These are phyloP conservation scores for Lindgomyces ingoldianus DNA, from an alignment of 495 filamentous ascomycete species.

Conservation along the genomic window DNA sequence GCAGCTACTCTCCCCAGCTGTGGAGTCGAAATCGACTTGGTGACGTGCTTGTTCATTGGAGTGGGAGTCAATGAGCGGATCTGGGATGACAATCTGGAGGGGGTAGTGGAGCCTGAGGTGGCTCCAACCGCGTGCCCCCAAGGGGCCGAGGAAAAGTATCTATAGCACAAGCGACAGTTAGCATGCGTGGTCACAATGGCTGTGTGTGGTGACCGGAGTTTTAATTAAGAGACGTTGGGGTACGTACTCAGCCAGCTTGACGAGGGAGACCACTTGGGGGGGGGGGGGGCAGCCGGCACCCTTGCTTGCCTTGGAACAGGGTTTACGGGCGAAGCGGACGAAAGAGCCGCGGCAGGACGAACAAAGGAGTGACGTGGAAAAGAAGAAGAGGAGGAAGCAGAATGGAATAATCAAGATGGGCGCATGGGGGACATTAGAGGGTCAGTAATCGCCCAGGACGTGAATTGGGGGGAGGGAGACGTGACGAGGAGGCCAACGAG, in stretches of 20 bases:
- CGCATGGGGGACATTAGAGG: slow-evolving; percentile 4
- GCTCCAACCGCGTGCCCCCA: slow-evolving; percentile 25
- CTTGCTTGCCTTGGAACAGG: neutral
- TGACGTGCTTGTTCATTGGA: slow-evolving; percentile 27
- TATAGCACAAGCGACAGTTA: slow-evolving; percentile 3
- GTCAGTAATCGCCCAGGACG: neutral
- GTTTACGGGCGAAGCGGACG: neutral
- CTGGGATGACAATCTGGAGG: slow-evolving; percentile 30
- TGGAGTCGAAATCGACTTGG: slow-evolving; percentile 38
- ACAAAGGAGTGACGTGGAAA: slow-evolving; percentile 33
- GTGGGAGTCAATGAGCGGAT: slow-evolving; percentile 31
- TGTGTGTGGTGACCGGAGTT: neutral
- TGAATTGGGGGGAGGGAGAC: neutral
- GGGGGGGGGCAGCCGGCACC: neutral
- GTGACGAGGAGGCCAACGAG: neutral
- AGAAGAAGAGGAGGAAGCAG: slow-evolving; percentile 1
- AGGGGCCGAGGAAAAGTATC: slow-evolving; percentile 24
- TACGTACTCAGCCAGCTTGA: slow-evolving; percentile 38
- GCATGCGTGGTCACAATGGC: slow-evolving; percentile 3
- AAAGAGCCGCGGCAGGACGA: slow-evolving; percentile 16
- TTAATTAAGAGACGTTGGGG: neutral
- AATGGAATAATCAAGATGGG: slow-evolving; percentile 7
- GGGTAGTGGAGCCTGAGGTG: slow-evolving; percentile 23
- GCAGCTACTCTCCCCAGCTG: slow-evolving; percentile 27
- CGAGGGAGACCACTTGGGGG: neutral